phyloP scores from a whole-genome alignment of 2,329 filamentous ascomycete species.

The Aureobasidium zeae region DNA sequence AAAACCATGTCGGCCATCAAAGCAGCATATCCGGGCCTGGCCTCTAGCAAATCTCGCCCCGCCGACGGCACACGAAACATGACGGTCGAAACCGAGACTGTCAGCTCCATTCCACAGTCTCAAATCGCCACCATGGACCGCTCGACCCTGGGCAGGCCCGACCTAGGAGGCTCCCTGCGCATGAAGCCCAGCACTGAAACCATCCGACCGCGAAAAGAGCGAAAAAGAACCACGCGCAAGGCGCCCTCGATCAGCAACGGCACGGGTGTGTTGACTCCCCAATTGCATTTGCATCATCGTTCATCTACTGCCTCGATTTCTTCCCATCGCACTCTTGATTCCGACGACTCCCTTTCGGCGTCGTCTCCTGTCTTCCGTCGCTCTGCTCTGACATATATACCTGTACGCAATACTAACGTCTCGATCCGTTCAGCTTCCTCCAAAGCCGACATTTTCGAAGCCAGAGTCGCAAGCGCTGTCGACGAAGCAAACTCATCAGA shows the following conservation, averaged over 20 bases:
- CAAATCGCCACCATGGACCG: constrained; percentile 56
- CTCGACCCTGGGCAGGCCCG: constrained; percentile 49
- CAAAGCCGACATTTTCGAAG: constrained; percentile 97
- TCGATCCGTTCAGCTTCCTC: constrained; percentile 56
- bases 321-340: constrained; percentile 7
- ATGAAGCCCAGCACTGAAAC: constrained; percentile 91
- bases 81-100: constrained; percentile 96
- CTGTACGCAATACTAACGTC: constrained; percentile 20
- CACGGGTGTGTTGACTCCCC: constrained; percentile 54
- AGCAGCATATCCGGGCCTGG: constrained; percentile 59
- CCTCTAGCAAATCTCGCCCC: constrained; percentile 54
- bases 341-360: constrained; percentile 7
- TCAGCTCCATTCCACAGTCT: constrained; percentile 80
- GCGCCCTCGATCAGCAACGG: constrained; percentile 60
- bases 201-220: constrained; percentile 87
- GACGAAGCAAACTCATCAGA: constrained; percentile 95
- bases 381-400: constrained; percentile 10
- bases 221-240: constrained; percentile 71
- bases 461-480: constrained; percentile 89
- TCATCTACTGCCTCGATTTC: constrained; percentile 19
- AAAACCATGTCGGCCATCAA: constrained; percentile 45
- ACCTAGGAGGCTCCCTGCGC: constrained; percentile 63
- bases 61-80: constrained; percentile 77
- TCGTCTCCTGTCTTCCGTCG: constrained; percentile 9
- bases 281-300: constrained; percentile 22